phyloP scores from a whole-genome alignment of 345 rosid species.

The Eucalyptus coolabah region DNA sequence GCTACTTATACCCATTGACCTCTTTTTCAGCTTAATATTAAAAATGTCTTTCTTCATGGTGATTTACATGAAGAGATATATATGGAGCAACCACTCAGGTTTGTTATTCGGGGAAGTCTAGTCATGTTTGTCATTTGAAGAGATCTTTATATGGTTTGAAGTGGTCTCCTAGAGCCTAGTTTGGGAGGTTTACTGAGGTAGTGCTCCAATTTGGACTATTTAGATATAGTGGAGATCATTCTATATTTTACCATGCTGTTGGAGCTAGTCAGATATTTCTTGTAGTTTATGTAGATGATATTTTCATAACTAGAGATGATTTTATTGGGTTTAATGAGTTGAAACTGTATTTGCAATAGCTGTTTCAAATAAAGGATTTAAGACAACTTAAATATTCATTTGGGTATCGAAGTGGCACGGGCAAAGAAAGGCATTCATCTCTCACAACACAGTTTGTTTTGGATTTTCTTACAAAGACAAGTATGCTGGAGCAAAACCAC shows the following conservation, averaged over 20 bases:
- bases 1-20: neutral
- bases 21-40: neutral
- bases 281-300: too few species aligned
- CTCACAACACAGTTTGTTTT: neutral
- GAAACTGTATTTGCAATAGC: too few species aligned
- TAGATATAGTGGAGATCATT: too few species aligned
- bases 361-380: neutral
- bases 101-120: accelerated
- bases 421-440: neutral
- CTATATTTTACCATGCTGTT: too few species aligned
- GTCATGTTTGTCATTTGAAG: accelerated
- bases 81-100: neutral
- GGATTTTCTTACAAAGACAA: neutral
- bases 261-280: accelerated
- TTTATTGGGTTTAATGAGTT: too few species aligned
- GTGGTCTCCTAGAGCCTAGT: too few species aligned
- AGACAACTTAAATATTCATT: neutral
- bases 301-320: too few species aligned
- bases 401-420: neutral
- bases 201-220: too few species aligned
- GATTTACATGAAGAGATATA: neutral
- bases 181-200: too few species aligned
- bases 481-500: neutral
- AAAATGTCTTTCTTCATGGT: neutral
- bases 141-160: too few species aligned